phyloP scores from a whole-genome alignment of 2,329 filamentous ascomycete species.

The Pyricularia grisea region DNA sequence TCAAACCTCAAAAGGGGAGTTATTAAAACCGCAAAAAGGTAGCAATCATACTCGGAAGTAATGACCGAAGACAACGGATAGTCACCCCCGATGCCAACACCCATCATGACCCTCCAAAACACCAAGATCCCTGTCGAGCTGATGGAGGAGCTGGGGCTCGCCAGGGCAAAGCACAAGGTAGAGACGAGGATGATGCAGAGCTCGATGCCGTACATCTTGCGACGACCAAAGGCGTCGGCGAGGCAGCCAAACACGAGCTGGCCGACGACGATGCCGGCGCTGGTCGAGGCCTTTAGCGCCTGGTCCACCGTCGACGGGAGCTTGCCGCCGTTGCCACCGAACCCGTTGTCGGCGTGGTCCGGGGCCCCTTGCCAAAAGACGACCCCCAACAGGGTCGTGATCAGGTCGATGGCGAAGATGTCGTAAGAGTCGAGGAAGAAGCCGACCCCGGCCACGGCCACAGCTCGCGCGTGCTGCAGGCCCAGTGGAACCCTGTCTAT shows the following conservation, averaged over 20 bases:
- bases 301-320: constrained; percentile 64
- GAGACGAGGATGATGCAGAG: constrained; percentile 73
- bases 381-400: constrained; percentile 68
- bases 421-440: constrained; percentile 87
- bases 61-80: constrained; percentile 78
- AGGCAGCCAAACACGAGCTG: constrained; percentile 73
- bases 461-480: constrained; percentile 74
- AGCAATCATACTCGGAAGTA: constrained; percentile 58
- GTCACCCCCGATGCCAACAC: constrained; percentile 64
- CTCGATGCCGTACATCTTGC: constrained; percentile 56
- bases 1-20: background rate
- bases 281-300: constrained; percentile 78
- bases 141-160: constrained; percentile 46
- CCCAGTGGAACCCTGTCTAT: constrained; percentile 76
- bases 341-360: background rate
- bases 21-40: background rate
- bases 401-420: constrained; percentile 68
- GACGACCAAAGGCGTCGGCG: constrained; percentile 56
- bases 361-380: constrained; percentile 52
- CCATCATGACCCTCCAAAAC: constrained; percentile 75
- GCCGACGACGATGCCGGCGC: constrained; percentile 72
- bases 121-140: constrained; percentile 60
- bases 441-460: constrained; percentile 71
- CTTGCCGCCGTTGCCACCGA: constrained; percentile 25
- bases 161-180: constrained; percentile 62